A percentile compares a stretch with the other conserved stretches of the same genome.
Evolutionary conservation across 805 yeast genomes (phyloP).

Genomic region (Zygotorulaspora florentina): DNA sequence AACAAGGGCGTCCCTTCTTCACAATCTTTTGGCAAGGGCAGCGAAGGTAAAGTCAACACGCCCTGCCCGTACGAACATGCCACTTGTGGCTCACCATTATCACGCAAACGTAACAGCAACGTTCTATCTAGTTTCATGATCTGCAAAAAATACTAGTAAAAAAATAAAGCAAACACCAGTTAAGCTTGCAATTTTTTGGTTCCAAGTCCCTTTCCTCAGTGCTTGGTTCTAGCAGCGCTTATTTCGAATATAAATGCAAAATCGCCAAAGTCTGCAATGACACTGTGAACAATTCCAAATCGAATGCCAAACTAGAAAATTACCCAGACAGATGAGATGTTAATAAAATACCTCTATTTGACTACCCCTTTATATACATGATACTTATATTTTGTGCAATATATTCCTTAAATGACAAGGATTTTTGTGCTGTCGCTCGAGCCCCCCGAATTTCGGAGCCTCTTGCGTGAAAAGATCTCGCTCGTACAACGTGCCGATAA

Average conservation of each 20-base stretch:
- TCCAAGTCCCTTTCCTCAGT: too few species aligned
- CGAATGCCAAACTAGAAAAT: too few species aligned
- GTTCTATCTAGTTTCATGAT: constrained; percentile 20
- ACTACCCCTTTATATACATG: not conserved
- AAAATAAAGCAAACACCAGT: too few species aligned
- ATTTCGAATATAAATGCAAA: too few species aligned
- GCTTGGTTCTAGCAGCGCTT: too few species aligned
- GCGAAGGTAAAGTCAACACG: constrained; percentile 39
- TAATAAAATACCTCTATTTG: too few species aligned
- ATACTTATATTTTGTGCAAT: not conserved
- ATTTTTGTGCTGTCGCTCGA: not conserved
- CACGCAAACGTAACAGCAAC: constrained; percentile 35
- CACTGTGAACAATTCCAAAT: too few species aligned
- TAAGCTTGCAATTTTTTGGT: too few species aligned
- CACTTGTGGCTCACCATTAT: constrained; percentile 36
- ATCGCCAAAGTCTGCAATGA: too few species aligned
- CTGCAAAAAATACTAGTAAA: not conserved
- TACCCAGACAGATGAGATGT: too few species aligned
- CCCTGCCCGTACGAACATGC: constrained; percentile 35
- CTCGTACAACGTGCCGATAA: too few species aligned
- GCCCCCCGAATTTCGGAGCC: constrained; percentile 1
- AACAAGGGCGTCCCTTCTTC: constrained; percentile 43
- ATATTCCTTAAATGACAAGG: not conserved
- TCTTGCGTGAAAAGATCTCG: not conserved
- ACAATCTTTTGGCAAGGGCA: constrained; percentile 36